These are phyloP conservation scores for Blastobotrys muscicola DNA, from an alignment of 805 yeast genomes.

Conservation along the genomic window DNA sequence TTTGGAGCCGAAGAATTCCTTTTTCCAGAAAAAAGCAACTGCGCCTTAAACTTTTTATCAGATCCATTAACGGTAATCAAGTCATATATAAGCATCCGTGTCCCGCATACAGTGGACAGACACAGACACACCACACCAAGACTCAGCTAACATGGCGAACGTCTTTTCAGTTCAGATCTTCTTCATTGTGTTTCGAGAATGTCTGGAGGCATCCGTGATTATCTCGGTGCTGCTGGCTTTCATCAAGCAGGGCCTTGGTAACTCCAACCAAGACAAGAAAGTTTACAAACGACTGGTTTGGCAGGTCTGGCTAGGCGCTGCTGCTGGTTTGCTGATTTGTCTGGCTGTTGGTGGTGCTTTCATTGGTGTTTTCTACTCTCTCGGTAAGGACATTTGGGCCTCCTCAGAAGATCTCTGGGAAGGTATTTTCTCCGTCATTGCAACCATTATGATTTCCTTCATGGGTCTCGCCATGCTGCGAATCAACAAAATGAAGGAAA, in stretches of 20 bases:
- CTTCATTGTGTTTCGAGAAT: slow-evolving; percentile 88
- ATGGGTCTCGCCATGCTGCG: slow-evolving; percentile 98
- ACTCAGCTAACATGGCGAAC: slow-evolving; percentile 19
- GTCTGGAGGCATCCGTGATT: slow-evolving; percentile 85
- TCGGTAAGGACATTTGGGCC: slow-evolving; percentile 77
- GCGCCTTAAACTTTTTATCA: neutral
- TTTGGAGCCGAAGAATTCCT: too few species aligned
- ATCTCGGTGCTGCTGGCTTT: slow-evolving; percentile 88
- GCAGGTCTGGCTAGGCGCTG: slow-evolving; percentile 86
- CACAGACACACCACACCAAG: too few species aligned
- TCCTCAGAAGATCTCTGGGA: slow-evolving; percentile 92
- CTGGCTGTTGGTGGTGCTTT: slow-evolving; percentile 81
- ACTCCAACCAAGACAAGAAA: slow-evolving; percentile 17
- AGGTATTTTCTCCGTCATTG: slow-evolving; percentile 87
- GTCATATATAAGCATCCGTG: too few species aligned
- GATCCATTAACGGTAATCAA: neutral
- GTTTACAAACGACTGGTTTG: slow-evolving; percentile 53
- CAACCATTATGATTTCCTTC: slow-evolving; percentile 75
- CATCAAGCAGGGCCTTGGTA: slow-evolving; percentile 77
- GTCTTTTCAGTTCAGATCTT: slow-evolving; percentile 61
- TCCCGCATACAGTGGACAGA: too few species aligned
- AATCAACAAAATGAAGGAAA: slow-evolving; percentile 90
- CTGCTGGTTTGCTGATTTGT: slow-evolving; percentile 68
- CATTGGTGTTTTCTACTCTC: slow-evolving; percentile 83
- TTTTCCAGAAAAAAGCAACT: neutral